A percentile compares a stretch with the other conserved stretches of the same genome.
Evolutionary conservation across 768 basidiomycete genomes (phyloP).

Genomic region (Auriculariales sp.): DNA sequence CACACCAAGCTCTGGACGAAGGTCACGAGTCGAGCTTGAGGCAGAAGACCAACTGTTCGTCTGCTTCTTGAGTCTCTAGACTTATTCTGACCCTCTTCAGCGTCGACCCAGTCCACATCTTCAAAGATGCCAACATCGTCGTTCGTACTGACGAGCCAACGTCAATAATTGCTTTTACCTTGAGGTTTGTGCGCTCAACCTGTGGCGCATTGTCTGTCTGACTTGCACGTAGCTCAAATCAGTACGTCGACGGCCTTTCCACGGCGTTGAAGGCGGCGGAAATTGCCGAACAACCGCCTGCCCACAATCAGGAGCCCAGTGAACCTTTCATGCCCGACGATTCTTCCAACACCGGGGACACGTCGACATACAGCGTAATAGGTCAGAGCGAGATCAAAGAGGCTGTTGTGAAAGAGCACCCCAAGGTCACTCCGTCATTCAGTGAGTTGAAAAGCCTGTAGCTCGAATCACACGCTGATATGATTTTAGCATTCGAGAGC

Average conservation of each 20-base stretch:
- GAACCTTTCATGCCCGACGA: conserved; percentile 94
- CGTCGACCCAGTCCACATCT: conserved; percentile 81
- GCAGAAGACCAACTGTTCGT: conserved; percentile 31
- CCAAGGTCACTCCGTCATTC: neutral
- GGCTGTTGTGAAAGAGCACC: conserved; percentile 2
- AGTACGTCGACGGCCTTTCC: conserved; percentile 66
- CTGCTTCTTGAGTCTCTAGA: neutral
- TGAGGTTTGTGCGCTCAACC: conserved; percentile 44
- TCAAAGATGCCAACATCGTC: conserved; percentile 87
- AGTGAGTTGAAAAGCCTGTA: conserved; percentile 4
- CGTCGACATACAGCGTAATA: conserved; percentile 87
- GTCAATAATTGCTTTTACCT: conserved; percentile 88
- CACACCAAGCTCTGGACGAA: conserved; percentile 13
- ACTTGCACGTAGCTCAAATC: conserved; percentile 42
- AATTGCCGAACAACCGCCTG: conserved; percentile 55
- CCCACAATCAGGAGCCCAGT: conserved; percentile 42
- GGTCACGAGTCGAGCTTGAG: conserved; percentile 30
- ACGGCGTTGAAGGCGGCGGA: conserved; percentile 68
- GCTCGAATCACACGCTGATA: conserved; percentile 4
- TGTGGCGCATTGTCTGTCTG: conserved; percentile 4
- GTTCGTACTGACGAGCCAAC: conserved; percentile 95
- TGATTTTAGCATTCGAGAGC: conserved; percentile 64
- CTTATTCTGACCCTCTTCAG: no score
- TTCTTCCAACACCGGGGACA: conserved; percentile 62
- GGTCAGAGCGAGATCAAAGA: conserved; percentile 37